Evolutionary conservation across 2,329 filamentous ascomycete species (phyloP), one percentile per base, ranked within the genome.

Genomic region (Colletotrichum trifolii): DNA sequence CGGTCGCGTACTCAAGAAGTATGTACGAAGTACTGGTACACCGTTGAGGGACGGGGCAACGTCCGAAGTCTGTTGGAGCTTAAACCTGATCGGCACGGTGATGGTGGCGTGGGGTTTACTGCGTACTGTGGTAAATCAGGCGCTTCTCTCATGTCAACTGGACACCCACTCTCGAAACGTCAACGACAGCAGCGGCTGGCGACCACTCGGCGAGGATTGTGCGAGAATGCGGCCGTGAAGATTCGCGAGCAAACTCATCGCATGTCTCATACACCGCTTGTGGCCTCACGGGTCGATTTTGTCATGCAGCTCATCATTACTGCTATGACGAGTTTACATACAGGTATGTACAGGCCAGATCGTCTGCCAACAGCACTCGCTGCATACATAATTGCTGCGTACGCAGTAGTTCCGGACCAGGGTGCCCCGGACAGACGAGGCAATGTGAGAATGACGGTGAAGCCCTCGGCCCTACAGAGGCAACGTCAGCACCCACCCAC

Each of bases 361-460:
- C 25, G 25, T 25, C 25, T 25, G 25, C 25, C 25, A 25, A 5
- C 25, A 25, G 25, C 25, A 25, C 25, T 4, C 25, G 25, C 25
- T 25, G 25, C 25, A 4, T 25, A 25, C 25, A 4, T 25, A 25
- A 5, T 25, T 25, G 25, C 25, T 25, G 25, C 4, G 25, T 25
- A 25, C 25, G 25, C 25, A 25, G 25, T 25, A 25, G 25, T 5
- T 25, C 25, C 25, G 25, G 35, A 34, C 11, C 46, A 40, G 45
- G 47, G 40, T 47, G 13, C 34, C n/a, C 49, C 60, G 43, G 47
- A 25, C 4, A 25, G 62, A 40, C 52, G 48, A 33, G 4, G 34
- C n/a, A 25, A 42, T 13, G 34, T 33, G 34, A 45, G 42, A 42
- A 62, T 55, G 39, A 62, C 57, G 57, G 57, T 65, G 57, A 61